Base-by-base conservation (phyloP, 345 rosid genomes). In the Clarkia xantiana region DNA sequence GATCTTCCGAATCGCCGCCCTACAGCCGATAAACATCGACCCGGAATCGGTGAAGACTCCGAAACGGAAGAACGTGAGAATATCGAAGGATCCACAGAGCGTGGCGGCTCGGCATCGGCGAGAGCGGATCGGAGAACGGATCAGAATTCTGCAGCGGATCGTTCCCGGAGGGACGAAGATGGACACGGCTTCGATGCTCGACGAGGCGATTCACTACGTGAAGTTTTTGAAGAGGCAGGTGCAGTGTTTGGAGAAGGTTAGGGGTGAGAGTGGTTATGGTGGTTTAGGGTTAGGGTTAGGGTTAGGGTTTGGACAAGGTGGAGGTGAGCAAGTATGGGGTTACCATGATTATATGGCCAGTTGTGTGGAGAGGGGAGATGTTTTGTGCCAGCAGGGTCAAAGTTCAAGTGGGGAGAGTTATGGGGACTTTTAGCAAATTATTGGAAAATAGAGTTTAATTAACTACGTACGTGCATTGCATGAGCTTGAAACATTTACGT, bases 81-180 rank as follows among this genome's bases (percentile, higher is more conserved):
- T 85, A 67, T 89, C 95, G 0, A 89, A 89, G 71, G 97, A 89
- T 60, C 97, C 97, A 1, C 91, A 85, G 54, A 89, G 97, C 57
- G 86, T 89, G 44, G 97, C 94, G 2, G 95, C 97, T 5, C 64
- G 95, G 57, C 97, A 82, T 36, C 56, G 94, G 42, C 74, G 97
- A 57, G 97, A 85, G 61, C 67, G 84, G 64, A 80, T 89, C 53
- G 85, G 97, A 50, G 97, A 89, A 65, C 65, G 84, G 77, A 85
- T 89, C 19, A 68, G 97, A 73, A 85, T 85, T 46, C 71, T 85
- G 53, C 97, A 89, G 66, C 67, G 94, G 64, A 71, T 89, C 13
- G 97, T 89, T 13, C 95, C 97, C 0, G 94, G 97, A n/a, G 95
- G 97, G 0, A 89, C 84, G 18, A 89, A 82, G 62, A 89, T 85